Evolutionary conservation across 139 green algal genomes (phyloP).

Genomic region (Zygnema cylindricum): DNA sequence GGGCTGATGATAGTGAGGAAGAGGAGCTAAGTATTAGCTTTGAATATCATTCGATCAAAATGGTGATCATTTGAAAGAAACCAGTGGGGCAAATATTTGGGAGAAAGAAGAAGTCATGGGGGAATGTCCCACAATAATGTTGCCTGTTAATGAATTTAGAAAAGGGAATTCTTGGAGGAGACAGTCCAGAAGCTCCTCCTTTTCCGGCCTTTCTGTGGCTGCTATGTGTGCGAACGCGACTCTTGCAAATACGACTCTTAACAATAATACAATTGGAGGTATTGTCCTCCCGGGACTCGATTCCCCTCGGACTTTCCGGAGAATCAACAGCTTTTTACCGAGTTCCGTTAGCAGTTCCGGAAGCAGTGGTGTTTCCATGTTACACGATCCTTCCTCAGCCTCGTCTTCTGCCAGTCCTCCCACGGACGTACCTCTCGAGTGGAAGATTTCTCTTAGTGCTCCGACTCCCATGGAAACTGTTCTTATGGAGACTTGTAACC

Average conservation of each 20-base stretch:
- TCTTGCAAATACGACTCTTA: slow-evolving; percentile 47
- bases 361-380: too few relatives aligned
- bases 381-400: background rate
- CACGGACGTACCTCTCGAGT: background rate
- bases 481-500: slow-evolving; percentile 13
- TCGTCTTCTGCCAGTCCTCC: slow-evolving; percentile 16
- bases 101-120: too few relatives aligned
- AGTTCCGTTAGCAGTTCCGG: background rate
- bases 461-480: background rate
- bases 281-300: slow-evolving; percentile 34
- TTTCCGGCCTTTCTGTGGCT: slow-evolving; percentile 33
- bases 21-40: too few relatives aligned
- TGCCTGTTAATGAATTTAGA: too few relatives aligned
- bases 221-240: slow-evolving; percentile 45
- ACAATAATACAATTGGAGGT: background rate
- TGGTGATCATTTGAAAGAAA: too few relatives aligned
- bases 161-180: background rate
- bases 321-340: background rate
- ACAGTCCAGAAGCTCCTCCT: slow-evolving; percentile 30
- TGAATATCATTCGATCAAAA: too few relatives aligned
- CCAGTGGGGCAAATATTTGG: too few relatives aligned
- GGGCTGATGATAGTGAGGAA: too few relatives aligned
- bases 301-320: slow-evolving; percentile 51
- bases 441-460: background rate
- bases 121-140: too few relatives aligned